Evolutionary conservation across 768 basidiomycete genomes (phyloP), one percentile per base, ranked within the genome.

Genomic region (Leucocoprinus birnbaumii): DNA sequence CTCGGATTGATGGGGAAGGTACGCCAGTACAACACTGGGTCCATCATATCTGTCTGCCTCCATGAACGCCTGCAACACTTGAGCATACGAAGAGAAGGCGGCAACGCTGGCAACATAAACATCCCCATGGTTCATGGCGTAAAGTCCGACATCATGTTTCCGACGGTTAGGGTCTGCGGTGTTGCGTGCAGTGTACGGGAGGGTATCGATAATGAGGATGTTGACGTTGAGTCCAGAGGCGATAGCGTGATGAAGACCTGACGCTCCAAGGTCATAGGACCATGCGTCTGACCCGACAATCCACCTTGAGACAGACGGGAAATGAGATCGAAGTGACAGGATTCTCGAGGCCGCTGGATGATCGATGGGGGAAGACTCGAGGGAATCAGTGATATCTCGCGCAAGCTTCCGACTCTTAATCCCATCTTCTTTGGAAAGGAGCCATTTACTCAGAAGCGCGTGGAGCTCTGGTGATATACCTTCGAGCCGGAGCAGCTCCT

Each of bases 261-360:
- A 96, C 2, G 93, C 84, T 40, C 96, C 97, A 40, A 98, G 84
- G 70, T 98, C 97, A 67, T 97, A 93, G 0, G 95, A 89, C 97
- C 97, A 98, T 0, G 92, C 90, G 67, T 99, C 97, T 18, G 95
- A 98, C 18, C 96, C 94, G 62, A 99, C 89, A 69, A 99, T 98
- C 97, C 97, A 99, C 56, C 91, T 80, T 6, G 91, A 94, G 35
- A 76, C 76, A 7, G 84, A 74, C 40, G 82, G 73, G 61, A 97
- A 83, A 61, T 86, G 81, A 18, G 80, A 70, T 38, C 78, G 78
- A 10, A 89, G 73, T 14, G 78, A 63, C 35, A 92, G 77, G 43
- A 91, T 78, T 25, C 77, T 77, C 38, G 82, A 71, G 3, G 80
- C 82, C 8, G 78, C 70, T 3, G 78, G 67, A 56, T 78, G 73